A percentile compares a stretch with the other conserved stretches of the same genome.
Conservation (phyloP, 2,329 filamentous ascomycete species). For the Neoscytalidium dimidiatum region DNA sequence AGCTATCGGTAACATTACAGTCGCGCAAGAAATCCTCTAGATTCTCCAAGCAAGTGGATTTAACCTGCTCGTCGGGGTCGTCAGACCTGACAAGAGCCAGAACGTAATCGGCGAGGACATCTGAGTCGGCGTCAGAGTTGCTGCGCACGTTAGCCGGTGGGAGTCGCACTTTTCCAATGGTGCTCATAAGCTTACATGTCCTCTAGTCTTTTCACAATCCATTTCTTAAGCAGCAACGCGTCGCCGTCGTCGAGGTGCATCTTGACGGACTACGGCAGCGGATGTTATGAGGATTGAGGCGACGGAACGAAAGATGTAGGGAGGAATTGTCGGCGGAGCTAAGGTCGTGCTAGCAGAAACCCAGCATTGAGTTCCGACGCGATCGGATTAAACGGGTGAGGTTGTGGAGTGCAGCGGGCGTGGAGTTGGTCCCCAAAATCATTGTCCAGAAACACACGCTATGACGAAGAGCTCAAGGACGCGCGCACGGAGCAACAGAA, state of each 20-base stretch:
- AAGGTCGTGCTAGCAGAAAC: neutral
- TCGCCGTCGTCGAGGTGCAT: constrained; percentile 60
- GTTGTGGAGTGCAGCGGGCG: neutral
- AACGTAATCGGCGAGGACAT: constrained; percentile 84
- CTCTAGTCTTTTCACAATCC: constrained; percentile 76
- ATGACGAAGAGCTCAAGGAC: constrained; percentile 17
- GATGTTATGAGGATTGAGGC: neutral
- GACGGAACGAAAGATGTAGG: neutral
- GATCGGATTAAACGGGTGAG: neutral
- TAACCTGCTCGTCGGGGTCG: constrained; percentile 64
- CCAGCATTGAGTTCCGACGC: neutral
- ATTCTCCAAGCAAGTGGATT: constrained; percentile 68
- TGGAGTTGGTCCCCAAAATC: constrained; percentile 13
- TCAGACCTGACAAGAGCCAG: constrained; percentile 73
- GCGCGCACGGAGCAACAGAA: neutral
- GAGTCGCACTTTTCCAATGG: neutral
- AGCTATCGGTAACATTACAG: constrained; percentile 45
- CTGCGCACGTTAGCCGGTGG: neutral
- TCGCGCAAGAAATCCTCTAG: constrained; percentile 76
- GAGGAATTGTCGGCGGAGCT: neutral
- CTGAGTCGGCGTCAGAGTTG: constrained; percentile 77
- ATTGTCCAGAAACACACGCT: constrained; percentile 11
- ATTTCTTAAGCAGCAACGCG: constrained; percentile 65
- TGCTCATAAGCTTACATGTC: constrained; percentile 61
- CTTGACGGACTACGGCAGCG: constrained; percentile 16